Percentiles rank a stretch among this genome's conserved stretches.
Evolutionary conservation across 345 rosid species (phyloP).

Genomic region (Gossypium stocksii): DNA sequence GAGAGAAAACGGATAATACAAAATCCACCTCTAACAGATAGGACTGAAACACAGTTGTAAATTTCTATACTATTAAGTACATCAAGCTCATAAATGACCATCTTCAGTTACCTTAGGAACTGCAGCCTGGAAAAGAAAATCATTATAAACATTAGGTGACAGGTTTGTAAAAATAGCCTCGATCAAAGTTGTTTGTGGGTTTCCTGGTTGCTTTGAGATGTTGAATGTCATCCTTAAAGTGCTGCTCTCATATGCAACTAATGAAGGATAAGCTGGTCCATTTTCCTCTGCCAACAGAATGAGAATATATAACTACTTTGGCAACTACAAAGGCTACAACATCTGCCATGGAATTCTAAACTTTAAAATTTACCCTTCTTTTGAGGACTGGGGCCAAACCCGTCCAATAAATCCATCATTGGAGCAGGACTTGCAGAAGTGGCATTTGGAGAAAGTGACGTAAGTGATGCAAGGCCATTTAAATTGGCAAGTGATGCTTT

Average conservation of each 20-base stretch:
- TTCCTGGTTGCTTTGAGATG: conserved; percentile 75
- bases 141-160: conserved; percentile 56
- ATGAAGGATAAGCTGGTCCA: conserved; percentile 67
- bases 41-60: not conserved
- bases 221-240: conserved; percentile 68
- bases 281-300: conserved; percentile 54
- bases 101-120: conserved; percentile 80
- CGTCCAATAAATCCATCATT: conserved; percentile 82
- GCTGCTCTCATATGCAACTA: conserved; percentile 83
- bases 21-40: not conserved
- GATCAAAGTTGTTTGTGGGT: conserved; percentile 58
- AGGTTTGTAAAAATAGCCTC: conserved; percentile 73
- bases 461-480: conserved; percentile 47
- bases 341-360: conserved; percentile 14
- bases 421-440: conserved; percentile 44
- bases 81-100: conserved; percentile 1
- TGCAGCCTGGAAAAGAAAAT: conserved; percentile 94
- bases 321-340: conserved; percentile 7
- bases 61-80: conserved; percentile 1
- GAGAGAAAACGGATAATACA: not conserved
- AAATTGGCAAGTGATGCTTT: conserved; percentile 34
- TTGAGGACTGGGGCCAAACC: conserved; percentile 57
- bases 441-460: conserved; percentile 34
- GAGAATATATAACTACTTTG: conserved; percentile 17
- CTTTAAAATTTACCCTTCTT: conserved; percentile 48